A percentile compares a stretch with the other conserved stretches of the same genome.
phyloP scores from a whole-genome alignment of 2,329 filamentous ascomycete species.

The Lanzia echinophila region DNA sequence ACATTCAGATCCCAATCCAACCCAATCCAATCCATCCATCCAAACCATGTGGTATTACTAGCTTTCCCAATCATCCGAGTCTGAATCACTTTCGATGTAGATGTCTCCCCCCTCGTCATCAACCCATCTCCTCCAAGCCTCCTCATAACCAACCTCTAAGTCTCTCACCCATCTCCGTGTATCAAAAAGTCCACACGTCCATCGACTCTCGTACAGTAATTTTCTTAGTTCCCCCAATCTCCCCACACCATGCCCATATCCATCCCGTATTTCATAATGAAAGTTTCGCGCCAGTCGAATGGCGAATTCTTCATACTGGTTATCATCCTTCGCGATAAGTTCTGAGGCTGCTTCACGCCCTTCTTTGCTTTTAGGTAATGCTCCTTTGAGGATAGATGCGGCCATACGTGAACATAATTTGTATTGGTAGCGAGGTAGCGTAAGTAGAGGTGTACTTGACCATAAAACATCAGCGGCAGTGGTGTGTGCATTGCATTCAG shows the following conservation, averaged over 20 bases:
- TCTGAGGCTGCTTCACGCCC: conserved; percentile 64
- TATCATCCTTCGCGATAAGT: conserved; percentile 70
- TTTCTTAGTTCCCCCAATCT: conserved; percentile 72
- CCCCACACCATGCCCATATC: conserved; percentile 53
- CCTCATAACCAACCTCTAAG: conserved; percentile 79
- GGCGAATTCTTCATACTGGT: conserved; percentile 76
- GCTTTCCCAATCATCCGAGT: too few relatives aligned
- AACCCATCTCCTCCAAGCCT: conserved; percentile 86
- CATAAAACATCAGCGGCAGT: conserved; percentile 94
- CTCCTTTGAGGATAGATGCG: conserved; percentile 85
- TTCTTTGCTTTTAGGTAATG: conserved; percentile 65
- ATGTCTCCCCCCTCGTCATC: conserved; percentile 86
- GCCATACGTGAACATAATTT: conserved; percentile 99
- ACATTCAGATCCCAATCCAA: neutral
- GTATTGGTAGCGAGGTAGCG: conserved; percentile 83
- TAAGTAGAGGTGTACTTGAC: conserved; percentile 90
- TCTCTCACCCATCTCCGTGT: conserved; percentile 87
- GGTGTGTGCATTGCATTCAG: conserved; percentile 96
- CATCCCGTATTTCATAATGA: conserved; percentile 45
- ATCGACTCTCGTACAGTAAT: conserved; percentile 76
- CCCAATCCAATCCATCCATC: neutral
- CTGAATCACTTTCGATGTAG: conserved; percentile 47
- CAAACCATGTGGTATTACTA: neutral
- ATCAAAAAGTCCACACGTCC: conserved; percentile 83
- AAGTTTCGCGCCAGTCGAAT: conserved; percentile 59